These are phyloP conservation scores for Cicer pinnatifidum DNA, from an alignment of 306 rosid species.

Conservation along the genomic window DNA sequence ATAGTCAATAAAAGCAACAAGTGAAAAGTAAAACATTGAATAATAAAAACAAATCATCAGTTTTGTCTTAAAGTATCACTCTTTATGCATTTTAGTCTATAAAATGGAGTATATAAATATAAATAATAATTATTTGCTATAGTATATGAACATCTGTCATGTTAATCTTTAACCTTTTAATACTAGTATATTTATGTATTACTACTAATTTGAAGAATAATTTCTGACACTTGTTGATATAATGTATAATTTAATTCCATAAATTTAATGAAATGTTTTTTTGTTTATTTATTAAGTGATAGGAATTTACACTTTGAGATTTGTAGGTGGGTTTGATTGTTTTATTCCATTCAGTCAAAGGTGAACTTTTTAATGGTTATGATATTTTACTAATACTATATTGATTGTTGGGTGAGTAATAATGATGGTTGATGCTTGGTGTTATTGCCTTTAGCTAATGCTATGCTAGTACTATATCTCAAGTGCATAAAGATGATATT, in stretches of 20 bases:
- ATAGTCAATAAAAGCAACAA: not conserved
- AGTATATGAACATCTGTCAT: no score
- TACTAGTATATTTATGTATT: no score
- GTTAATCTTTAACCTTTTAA: no score
- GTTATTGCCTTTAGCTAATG: constrained; percentile 26
- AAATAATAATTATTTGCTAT: no score
- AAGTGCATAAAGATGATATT: no score
- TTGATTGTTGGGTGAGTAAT: constrained; percentile 23
- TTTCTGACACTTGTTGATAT: not conserved
- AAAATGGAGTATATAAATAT: no score
- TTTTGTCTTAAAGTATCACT: no score
- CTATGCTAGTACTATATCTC: no score
- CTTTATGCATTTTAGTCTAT: no score
- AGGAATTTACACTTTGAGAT: not conserved
- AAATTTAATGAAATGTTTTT: not conserved
- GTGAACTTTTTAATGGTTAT: constrained; percentile 34
- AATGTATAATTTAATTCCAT: not conserved
- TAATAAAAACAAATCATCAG: no score
- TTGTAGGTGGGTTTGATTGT: constrained; percentile 12
- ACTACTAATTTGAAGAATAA: not conserved
- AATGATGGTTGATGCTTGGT: constrained; percentile 36
- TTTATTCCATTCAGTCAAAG: constrained; percentile 33
- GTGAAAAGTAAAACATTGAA: not conserved
- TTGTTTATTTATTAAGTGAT: constrained; percentile 10
- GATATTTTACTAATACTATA: constrained; percentile 10